Evolutionary conservation across 73 alveolate genomes (phyloP).

Genomic region (Effrenium voratum): DNA sequence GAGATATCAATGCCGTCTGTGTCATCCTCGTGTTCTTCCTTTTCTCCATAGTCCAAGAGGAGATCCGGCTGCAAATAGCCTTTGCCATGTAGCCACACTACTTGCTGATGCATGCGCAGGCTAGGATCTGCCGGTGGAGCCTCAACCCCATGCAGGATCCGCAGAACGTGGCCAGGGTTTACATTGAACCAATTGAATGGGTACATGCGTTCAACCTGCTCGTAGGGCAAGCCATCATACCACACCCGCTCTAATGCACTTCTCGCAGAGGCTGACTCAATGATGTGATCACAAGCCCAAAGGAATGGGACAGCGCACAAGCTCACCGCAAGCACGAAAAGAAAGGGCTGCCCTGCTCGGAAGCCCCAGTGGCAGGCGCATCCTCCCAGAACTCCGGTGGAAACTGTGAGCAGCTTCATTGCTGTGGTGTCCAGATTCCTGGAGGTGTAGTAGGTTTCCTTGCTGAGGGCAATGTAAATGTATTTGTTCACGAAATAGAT

Average conservation of each 20-base stretch:
- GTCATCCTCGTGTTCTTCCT: neutral
- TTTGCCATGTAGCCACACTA: slow-evolving; percentile 86
- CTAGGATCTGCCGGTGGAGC: neutral
- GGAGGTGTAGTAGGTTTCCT: slow-evolving; percentile 61
- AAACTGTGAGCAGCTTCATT: slow-evolving; percentile 19
- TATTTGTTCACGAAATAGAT: slow-evolving; percentile 76
- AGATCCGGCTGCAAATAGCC: slow-evolving; percentile 74
- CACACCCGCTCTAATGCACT: slow-evolving; percentile 49
- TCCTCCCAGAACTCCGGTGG: slow-evolving; percentile 54
- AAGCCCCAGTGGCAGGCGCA: slow-evolving; percentile 88
- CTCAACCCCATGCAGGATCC: slow-evolving; percentile 21
- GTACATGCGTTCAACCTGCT: slow-evolving; percentile 57
- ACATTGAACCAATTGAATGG: slow-evolving; percentile 88
- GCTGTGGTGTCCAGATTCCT: slow-evolving; percentile 69
- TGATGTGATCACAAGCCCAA: slow-evolving; percentile 41
- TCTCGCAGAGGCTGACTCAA: slow-evolving; percentile 3
- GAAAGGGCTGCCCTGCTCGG: slow-evolving; percentile 17
- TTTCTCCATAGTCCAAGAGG: slow-evolving; percentile 11
- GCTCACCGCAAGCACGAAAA: neutral
- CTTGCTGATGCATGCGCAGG: slow-evolving; percentile 34
- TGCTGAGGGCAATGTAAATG: slow-evolving; percentile 68
- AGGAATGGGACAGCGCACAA: slow-evolving; percentile 4
- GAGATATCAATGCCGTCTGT: neutral
- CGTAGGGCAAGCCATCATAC: slow-evolving; percentile 68
- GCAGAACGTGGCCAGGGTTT: slow-evolving; percentile 79